Base-by-base conservation (phyloP, 208 protist species). In the Trypanosoma mega region DNA sequence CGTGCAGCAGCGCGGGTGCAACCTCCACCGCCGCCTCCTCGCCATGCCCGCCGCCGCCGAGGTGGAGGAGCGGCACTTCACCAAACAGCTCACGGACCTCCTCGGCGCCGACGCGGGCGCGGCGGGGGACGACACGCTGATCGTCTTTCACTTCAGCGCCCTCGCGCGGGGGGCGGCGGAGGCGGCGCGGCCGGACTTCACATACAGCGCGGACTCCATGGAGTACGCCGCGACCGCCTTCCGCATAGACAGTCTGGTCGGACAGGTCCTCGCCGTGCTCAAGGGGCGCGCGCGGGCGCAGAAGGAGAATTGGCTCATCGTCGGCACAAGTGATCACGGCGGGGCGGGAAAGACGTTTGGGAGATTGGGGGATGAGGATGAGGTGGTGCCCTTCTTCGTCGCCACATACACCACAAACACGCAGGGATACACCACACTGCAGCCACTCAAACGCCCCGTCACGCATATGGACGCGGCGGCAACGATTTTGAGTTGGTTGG, bases 251-350 rank as follows among this genome's bases (percentile, higher is more conserved):
- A 66, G 77, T 31, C 54, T 90, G 49, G 63, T 92, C 6, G 85
- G 85, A 27, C 79, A 92, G 65, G 64, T 87, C 23, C 63, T 86
- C 39, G 71, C 74, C 62, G 74, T 81, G 49, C 30, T 92, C 12
- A 61, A 65, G n/a, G 72, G 85, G 56, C 81, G 82, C 33, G 68
- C 73, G 3, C 47, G 56, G 16, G 53, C 69, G 24, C 63, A 80
- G 61, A 84, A 87, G 43, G 85, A 92, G 68, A 92, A 90, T 51
- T 92, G 85, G 82, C 78, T 92, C 21, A 61, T 92, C 11, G 27
- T 92, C n/a, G 76, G 73, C n/a, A 63, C 79, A 31, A 69, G 71
- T 33, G 68, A 85, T 39, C 81, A 90, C 68, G 85, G 85, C 39
- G 85, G 79, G 33, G 52, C 21, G 39, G 81, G 44, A 16, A 88